phyloP scores from a whole-genome alignment of 768 basidiomycete species.

The Rhizopogon vesiculosus region DNA sequence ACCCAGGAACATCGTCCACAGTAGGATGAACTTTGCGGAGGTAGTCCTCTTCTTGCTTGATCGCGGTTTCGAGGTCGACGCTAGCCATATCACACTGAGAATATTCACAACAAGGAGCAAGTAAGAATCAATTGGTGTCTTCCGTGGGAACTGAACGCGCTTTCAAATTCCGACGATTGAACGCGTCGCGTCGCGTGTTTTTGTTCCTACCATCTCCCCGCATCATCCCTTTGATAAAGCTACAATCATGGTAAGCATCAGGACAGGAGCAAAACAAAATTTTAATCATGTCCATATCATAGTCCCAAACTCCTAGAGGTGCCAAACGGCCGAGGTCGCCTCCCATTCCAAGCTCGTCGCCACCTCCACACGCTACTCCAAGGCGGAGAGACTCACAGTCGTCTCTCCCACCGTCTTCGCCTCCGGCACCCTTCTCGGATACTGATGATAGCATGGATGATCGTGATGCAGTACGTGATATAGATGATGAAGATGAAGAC shows the following conservation, averaged over 20 bases:
- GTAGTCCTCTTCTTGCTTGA: conserved; percentile 66
- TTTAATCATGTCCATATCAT: neutral
- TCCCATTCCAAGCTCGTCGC: conserved; percentile 46
- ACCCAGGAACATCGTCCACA: conserved; percentile 75
- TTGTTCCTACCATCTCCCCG: conserved; percentile 11
- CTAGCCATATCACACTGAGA: conserved; percentile 25
- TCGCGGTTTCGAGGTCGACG: conserved; percentile 47
- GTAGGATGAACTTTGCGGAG: conserved; percentile 67
- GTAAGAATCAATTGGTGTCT: neutral
- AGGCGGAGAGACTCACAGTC: conserved; percentile 58
- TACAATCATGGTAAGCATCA: conserved; percentile 34
- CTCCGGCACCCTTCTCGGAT: conserved; percentile 80
- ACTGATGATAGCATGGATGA: conserved; percentile 79
- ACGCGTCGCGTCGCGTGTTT: conserved; percentile 45
- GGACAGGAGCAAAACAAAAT: neutral
- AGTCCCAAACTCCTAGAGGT: conserved; percentile 46
- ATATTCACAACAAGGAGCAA: neutral
- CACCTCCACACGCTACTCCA: conserved; percentile 36
- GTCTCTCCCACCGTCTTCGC: conserved; percentile 83
- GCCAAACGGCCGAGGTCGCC: conserved; percentile 61
- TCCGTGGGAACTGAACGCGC: conserved; percentile 17
- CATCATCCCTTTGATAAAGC: conserved; percentile 3
- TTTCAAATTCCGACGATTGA: conserved; percentile 41
- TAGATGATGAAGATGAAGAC: conserved; percentile 61
- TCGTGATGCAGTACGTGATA: conserved; percentile 57